phyloP scores from a whole-genome alignment of 768 basidiomycete species.

The Ramaria rubella region DNA sequence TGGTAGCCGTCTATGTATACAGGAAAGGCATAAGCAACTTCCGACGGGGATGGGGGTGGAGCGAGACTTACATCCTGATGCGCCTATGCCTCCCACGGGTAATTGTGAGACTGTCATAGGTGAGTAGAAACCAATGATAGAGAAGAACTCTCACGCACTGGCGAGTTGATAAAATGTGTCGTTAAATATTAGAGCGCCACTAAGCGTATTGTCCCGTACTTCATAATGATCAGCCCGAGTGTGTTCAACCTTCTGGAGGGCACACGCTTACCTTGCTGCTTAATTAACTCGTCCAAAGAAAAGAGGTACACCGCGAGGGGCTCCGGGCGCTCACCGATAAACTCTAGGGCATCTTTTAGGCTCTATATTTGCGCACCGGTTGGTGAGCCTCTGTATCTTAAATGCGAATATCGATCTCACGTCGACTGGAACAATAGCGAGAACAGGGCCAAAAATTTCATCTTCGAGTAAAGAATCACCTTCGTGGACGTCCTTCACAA shows the following conservation, averaged over 20 bases:
- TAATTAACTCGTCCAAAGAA: constrained; percentile 49
- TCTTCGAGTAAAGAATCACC: constrained; percentile 75
- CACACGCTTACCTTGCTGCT: constrained; percentile 46
- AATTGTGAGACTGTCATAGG: constrained; percentile 44
- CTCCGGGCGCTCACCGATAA: constrained; percentile 53
- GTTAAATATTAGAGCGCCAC: constrained; percentile 67
- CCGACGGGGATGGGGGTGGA: constrained; percentile 4
- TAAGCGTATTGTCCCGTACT: constrained; percentile 68
- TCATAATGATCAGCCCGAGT: too few species aligned
- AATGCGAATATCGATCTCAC: constrained; percentile 19
- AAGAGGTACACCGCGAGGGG: constrained; percentile 82
- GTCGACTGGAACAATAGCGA: constrained; percentile 66
- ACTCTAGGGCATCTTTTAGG: constrained; percentile 65
- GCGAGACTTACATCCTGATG: constrained; percentile 56
- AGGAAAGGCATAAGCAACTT: not conserved
- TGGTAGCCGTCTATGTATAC: constrained; percentile 52
- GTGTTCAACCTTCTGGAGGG: too few species aligned
- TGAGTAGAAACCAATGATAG: constrained; percentile 49
- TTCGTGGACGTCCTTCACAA: constrained; percentile 55
- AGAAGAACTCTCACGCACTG: constrained; percentile 39
- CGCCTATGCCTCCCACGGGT: constrained; percentile 70
- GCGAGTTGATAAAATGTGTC: constrained; percentile 56
- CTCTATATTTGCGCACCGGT: constrained; percentile 22
- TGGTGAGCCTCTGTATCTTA: constrained; percentile 8
- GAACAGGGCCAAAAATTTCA: constrained; percentile 79